These are phyloP conservation scores for Apophysomyces sp. DNA, from an alignment of 371 early-diverging fungal species.

Conservation along the genomic window DNA sequence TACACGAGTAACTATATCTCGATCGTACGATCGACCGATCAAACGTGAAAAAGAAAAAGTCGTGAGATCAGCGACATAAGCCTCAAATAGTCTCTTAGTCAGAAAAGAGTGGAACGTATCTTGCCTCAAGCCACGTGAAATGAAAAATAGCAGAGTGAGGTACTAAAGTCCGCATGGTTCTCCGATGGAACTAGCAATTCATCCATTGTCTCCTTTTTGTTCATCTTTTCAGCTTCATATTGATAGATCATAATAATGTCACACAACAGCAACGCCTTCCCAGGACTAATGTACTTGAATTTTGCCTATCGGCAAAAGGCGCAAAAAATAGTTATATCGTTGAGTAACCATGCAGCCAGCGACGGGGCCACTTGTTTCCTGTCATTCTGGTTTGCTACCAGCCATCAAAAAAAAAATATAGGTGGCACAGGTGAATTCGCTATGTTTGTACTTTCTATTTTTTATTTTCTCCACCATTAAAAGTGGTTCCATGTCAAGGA, in stretches of 20 bases:
- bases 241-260: not conserved
- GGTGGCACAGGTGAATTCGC: not conserved
- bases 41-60: not conserved
- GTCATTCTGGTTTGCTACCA: not conserved
- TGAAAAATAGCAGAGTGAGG: not conserved
- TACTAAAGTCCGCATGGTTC: not conserved
- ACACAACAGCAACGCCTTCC: not conserved
- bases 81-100: not conserved
- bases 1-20: not conserved
- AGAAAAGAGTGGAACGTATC: not conserved
- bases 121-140: conserved; percentile 2
- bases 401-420: not conserved
- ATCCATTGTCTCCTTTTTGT: not conserved
- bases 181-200: not conserved
- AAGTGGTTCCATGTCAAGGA: not conserved
- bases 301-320: not conserved
- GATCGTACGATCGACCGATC: conserved; percentile 1
- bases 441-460: not conserved
- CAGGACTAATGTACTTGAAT: not conserved
- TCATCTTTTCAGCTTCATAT: not conserved
- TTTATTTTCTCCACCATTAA: not conserved
- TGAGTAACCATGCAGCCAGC: not conserved
- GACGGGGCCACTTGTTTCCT: not conserved
- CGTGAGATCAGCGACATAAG: not conserved
- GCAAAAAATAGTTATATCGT: not conserved